These are phyloP conservation scores for Didymella segeticola DNA, from an alignment of 2,329 filamentous ascomycete genomes.

Conservation along the genomic window DNA sequence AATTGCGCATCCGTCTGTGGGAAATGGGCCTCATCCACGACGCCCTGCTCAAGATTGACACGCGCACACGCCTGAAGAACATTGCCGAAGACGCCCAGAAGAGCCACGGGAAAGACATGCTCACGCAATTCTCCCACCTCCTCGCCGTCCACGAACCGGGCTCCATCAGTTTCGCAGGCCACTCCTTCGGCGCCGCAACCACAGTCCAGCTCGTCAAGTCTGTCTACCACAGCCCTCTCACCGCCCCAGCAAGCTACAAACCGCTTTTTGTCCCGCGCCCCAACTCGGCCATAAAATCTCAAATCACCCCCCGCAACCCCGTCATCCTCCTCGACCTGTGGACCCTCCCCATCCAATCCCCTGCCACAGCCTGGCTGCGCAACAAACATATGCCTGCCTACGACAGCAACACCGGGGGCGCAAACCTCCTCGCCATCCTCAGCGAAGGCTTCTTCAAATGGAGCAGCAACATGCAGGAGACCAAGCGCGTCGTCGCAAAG, in stretches of 20 bases:
- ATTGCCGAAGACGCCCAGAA: conserved; percentile 51
- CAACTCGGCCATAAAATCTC: conserved; percentile 64
- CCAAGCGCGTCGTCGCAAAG: conserved; percentile 69
- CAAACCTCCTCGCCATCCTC: conserved; percentile 71
- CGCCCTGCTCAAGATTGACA: conserved; percentile 70
- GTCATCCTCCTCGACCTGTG: conserved; percentile 80
- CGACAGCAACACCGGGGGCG: conserved; percentile 56
- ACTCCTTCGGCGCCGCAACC: conserved; percentile 81
- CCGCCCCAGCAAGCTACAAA: conserved; percentile 51
- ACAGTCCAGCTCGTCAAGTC: conserved; percentile 80
- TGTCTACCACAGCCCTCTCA: conserved; percentile 69
- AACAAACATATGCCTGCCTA: conserved; percentile 78
- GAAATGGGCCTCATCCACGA: conserved; percentile 76
- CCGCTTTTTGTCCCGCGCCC: conserved; percentile 68
- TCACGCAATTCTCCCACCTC: conserved; percentile 65
- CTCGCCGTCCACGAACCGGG: conserved; percentile 76
- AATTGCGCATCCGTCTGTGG: conserved; percentile 78
- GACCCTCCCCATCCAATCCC: conserved; percentile 74
- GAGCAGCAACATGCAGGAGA: conserved; percentile 73
- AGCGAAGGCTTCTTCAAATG: conserved; percentile 82
- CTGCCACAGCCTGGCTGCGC: conserved; percentile 68
- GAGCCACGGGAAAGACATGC: conserved; percentile 50
- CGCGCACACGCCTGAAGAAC: conserved; percentile 56
- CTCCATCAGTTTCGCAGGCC: conserved; percentile 76
- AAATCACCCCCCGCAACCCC: conserved; percentile 72